A percentile compares a stretch with the other conserved stretches of the same genome.
phyloP scores from a whole-genome alignment of 371 early-diverging fungal genomes.

The Mucor irregularis region DNA sequence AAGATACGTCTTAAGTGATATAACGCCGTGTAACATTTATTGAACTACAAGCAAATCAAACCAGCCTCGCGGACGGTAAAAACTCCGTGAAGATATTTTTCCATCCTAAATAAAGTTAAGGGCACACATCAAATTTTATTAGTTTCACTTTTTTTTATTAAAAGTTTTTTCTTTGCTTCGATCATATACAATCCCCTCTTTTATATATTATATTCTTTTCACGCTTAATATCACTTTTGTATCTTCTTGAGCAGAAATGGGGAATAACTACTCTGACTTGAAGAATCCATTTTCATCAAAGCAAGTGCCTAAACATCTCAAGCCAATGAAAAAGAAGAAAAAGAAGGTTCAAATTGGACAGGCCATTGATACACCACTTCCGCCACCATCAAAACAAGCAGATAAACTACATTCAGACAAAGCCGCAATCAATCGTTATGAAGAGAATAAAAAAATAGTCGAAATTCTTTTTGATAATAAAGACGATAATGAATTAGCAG shows the following conservation, averaged over 20 bases:
- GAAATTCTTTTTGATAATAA: background rate
- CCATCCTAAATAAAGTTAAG: too few relatives aligned
- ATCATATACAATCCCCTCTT: too few relatives aligned
- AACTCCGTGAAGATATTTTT: too few relatives aligned
- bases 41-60: too few relatives aligned
- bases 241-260: conserved; percentile 4
- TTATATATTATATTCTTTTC: too few relatives aligned
- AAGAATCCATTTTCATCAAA: background rate
- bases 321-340: conserved; percentile 8
- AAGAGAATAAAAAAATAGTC: background rate
- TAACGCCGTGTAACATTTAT: background rate
- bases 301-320: conserved; percentile 8
- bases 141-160: background rate
- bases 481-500: background rate
- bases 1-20: background rate
- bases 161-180: too few relatives aligned
- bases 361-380: background rate
- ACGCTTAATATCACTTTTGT: background rate
- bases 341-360: background rate
- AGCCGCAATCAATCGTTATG: too few relatives aligned
- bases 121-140: background rate
- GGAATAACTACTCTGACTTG: conserved; percentile 10
- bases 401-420: too few relatives aligned
- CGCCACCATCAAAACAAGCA: too few relatives aligned
- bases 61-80: too few relatives aligned